Evolutionary conservation across 164 flowering plant species (phyloP).

Genomic region (Liriodendron chinense): DNA sequence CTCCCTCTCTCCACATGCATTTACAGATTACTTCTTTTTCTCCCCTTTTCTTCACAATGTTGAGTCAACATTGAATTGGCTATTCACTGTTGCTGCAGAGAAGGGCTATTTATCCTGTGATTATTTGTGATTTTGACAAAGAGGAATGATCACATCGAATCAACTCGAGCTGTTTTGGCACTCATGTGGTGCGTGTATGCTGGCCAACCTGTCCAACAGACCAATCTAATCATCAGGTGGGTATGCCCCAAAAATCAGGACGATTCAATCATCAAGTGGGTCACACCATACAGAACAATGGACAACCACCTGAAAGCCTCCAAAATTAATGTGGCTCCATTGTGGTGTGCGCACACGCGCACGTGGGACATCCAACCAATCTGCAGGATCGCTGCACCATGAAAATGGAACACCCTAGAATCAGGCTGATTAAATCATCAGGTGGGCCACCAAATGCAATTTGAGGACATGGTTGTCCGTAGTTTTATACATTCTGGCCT

Average conservation of each 20-base stretch:
- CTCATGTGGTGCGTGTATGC: neutral
- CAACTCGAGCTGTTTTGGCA: neutral
- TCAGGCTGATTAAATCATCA: neutral
- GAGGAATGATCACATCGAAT: neutral
- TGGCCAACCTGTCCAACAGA: neutral
- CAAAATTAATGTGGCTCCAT: no score
- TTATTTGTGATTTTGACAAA: neutral
- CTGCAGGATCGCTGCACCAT: neutral
- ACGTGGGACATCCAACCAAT: no score
- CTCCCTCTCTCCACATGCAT: no score
- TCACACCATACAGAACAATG: neutral
- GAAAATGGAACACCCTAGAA: neutral
- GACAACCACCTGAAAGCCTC: neutral
- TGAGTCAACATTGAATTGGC: neutral
- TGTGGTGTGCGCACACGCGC: no score
- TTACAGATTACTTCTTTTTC: no score
- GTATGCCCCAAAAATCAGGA: neutral
- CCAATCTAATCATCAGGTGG: neutral
- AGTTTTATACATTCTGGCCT: neutral
- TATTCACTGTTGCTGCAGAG: neutral
- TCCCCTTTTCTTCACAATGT: neutral
- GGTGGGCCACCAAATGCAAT: neutral
- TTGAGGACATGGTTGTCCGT: neutral
- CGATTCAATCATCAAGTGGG: neutral
- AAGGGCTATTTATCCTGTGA: neutral